These are phyloP conservation scores for Alternaria rosae DNA, from an alignment of 2,329 filamentous ascomycete species.

Conservation along the genomic window DNA sequence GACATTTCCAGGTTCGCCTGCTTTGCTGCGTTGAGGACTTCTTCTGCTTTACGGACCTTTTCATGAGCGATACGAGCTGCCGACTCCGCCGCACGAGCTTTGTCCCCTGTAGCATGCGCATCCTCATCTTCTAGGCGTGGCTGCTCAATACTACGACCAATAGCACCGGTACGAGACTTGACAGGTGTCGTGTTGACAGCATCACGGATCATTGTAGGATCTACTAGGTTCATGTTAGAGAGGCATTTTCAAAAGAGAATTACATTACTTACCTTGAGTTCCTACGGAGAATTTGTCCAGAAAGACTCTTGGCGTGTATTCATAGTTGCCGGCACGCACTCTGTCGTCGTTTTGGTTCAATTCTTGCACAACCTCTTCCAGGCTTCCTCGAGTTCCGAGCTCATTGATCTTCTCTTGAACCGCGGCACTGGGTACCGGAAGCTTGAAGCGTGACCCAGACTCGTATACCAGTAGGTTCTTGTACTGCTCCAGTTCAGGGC, in stretches of 20 bases:
- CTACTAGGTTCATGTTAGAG: background rate
- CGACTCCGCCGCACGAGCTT: background rate
- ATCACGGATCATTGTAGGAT: constrained; percentile 8
- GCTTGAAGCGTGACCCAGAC: constrained; percentile 41
- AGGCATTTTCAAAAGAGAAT: background rate
- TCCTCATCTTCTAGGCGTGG: background rate
- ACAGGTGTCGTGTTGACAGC: constrained; percentile 21
- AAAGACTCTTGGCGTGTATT: constrained; percentile 31
- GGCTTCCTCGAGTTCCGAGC: constrained; percentile 2
- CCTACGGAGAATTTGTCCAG: constrained; percentile 19
- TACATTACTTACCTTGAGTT: constrained; percentile 4
- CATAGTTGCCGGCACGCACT: constrained; percentile 3
- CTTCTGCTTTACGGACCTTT: background rate
- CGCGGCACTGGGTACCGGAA: constrained; percentile 16
- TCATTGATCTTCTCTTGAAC: constrained; percentile 8
- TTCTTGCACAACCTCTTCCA: constrained; percentile 12
- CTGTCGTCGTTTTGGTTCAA: constrained; percentile 17
- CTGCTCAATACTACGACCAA: background rate
- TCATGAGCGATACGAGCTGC: background rate
- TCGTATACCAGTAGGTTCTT: constrained; percentile 26
- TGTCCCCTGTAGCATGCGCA: background rate
- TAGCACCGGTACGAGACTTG: background rate
- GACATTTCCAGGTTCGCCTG: background rate
- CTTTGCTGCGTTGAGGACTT: background rate
- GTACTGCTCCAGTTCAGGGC: constrained; percentile 16